Evolutionary conservation across 2,329 filamentous ascomycete species (phyloP).

Genomic region (Phaeosphaeriaceae sp.): DNA sequence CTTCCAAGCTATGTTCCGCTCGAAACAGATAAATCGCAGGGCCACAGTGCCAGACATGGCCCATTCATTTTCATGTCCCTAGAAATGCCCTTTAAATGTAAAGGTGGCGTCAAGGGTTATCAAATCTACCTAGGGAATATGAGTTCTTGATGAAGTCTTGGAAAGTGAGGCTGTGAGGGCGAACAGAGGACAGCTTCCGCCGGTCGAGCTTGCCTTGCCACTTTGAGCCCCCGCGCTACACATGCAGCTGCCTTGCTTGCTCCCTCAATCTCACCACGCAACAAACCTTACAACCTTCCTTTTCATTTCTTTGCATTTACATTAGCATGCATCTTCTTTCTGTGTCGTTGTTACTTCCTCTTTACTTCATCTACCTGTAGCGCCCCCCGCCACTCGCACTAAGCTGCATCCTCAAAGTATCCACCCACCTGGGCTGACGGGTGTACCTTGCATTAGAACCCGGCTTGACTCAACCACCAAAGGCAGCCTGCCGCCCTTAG

Average conservation of each 20-base stretch:
- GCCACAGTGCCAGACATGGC: too few relatives aligned
- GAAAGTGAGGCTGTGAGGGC: background rate
- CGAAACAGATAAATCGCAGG: too few relatives aligned
- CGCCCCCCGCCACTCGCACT: background rate
- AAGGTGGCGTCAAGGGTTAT: too few relatives aligned
- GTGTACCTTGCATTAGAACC: background rate
- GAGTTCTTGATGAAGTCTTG: background rate
- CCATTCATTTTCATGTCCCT: too few relatives aligned
- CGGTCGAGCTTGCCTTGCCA: conserved; percentile 1
- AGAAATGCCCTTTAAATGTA: too few relatives aligned
- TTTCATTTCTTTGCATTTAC: background rate
- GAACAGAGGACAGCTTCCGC: background rate
- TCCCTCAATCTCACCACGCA: background rate
- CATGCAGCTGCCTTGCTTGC: conserved; percentile 1
- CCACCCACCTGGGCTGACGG: background rate
- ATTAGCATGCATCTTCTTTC: background rate
- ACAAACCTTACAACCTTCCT: background rate
- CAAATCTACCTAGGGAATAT: too few relatives aligned
- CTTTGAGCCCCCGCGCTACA: background rate
- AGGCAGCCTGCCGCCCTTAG: background rate
- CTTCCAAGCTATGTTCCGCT: too few relatives aligned
- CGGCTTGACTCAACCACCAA: background rate
- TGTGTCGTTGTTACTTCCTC: background rate
- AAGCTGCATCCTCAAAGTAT: background rate
- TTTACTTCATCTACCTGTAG: background rate